Evolutionary conservation across 257 asterid species (phyloP), one percentile per base, ranked within the genome.

Genomic region (Buddleja alternifolia): DNA sequence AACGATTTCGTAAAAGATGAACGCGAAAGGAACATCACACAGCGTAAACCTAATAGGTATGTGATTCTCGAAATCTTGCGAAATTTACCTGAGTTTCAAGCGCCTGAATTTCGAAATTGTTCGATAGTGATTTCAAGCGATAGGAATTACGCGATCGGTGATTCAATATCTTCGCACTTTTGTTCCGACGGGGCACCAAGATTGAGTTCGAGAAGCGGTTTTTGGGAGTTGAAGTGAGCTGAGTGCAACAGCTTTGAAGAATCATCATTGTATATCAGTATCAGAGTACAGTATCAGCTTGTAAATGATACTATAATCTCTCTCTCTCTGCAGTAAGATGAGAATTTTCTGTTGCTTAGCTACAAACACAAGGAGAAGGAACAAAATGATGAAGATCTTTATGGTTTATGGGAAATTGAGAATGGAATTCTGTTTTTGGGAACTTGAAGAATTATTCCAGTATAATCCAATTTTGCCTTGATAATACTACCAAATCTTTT

Each of bases 101-200:
- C 40, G 78, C 82, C 56, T 36, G 74, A 52, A 39, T 64, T 81
- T 66, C 71, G 72, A 78, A 66, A 63, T 63, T 69, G 37, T 34
- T 68, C 24, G 74, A 48, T 14, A 47, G 61, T 46, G 73, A 44
- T 20, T 71, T 48, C 29, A 64, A 41, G 46, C 78, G 54, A 25
- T 3, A 8, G 51, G 8, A 20, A 15, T 5, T 56, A 23, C n/a
- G 70, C 65, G 59, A 48, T 51, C 70, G 73, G 61, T 66, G 61
- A 55, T 67, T 73, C 69, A 10, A 34, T 4, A 20, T 15, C 1
- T 19, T 40, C 40, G 19, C 54, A 74, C 79, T 62, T 68, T 47
- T 74, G 46, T 44, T 50, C 19, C 25, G 50, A 65, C 52, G 71
- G 32, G 69, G 48, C 61, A 23, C 54, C 64, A 37, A 56, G 41